These are phyloP conservation scores for Trametes gibbosa DNA, from an alignment of 768 basidiomycete species.

Conservation along the genomic window DNA sequence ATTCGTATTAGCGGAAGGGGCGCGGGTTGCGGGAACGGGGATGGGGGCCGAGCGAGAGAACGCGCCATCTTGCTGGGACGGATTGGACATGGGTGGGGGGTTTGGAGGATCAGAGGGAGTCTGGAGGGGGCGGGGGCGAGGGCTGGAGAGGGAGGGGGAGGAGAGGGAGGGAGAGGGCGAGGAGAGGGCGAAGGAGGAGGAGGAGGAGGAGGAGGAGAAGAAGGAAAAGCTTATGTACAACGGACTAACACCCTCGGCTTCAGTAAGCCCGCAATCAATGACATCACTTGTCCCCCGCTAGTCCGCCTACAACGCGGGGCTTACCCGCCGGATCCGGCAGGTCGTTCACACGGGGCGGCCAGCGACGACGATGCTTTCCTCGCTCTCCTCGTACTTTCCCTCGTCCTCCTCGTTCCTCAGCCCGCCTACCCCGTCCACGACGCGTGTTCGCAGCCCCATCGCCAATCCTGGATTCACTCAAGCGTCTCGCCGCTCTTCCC, in stretches of 20 bases:
- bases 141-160: constrained; percentile 1
- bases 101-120: not conserved
- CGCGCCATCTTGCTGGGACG: constrained; percentile 9
- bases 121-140: not conserved
- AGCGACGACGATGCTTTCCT: not conserved
- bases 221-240: constrained; percentile 13
- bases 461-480: constrained; percentile 5
- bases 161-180: constrained; percentile 14
- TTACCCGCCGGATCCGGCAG: constrained; percentile 2
- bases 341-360: constrained; percentile 4
- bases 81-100: constrained; percentile 19
- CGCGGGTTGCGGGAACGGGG: constrained; percentile 17
- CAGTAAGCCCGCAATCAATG: not conserved
- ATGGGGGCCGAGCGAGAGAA: constrained; percentile 19
- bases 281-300: constrained; percentile 12
- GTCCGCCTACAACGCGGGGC: not conserved
- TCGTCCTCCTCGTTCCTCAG: not conserved
- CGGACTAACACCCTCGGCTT: not conserved
- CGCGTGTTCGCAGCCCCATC: not conserved
- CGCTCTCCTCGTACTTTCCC: not conserved
- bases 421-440: not conserved
- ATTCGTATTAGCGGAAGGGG: constrained; percentile 16
- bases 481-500: constrained; percentile 8
- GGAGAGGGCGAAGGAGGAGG: constrained; percentile 7
- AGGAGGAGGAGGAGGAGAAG: constrained; percentile 6